A percentile compares a stretch with the other conserved stretches of the same genome.
Evolutionary conservation across 257 asterid genomes (phyloP).

Genomic region (Hygrophila difformis): DNA sequence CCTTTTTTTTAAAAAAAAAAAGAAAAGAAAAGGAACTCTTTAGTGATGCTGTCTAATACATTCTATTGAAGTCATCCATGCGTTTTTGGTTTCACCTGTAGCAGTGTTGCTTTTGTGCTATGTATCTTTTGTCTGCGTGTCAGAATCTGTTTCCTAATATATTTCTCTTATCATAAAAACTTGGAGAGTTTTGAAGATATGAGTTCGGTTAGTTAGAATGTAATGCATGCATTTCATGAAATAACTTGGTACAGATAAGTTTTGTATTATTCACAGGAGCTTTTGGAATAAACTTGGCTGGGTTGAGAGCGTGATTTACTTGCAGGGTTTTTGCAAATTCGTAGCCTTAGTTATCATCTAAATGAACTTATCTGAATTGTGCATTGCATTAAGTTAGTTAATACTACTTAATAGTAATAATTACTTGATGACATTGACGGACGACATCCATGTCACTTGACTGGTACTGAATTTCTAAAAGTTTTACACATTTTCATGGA

Average conservation of each 20-base stretch:
- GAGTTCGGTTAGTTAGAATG: too few relatives aligned
- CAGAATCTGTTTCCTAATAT: background rate
- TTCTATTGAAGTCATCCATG: background rate
- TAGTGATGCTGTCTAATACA: slow-evolving; percentile 1
- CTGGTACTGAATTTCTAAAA: background rate
- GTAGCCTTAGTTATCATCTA: background rate
- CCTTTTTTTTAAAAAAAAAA: background rate
- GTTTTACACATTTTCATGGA: background rate
- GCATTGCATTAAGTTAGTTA: background rate
- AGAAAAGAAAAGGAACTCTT: too few relatives aligned
- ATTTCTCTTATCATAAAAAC: background rate
- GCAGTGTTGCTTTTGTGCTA: too few relatives aligned
- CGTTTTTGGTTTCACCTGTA: slow-evolving; percentile 3
- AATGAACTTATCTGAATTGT: background rate
- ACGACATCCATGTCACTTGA: too few relatives aligned
- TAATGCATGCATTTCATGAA: background rate
- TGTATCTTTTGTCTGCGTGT: too few relatives aligned
- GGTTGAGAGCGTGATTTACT: too few relatives aligned
- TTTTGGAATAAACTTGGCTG: too few relatives aligned
- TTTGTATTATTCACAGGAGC: too few relatives aligned
- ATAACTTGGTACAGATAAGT: background rate
- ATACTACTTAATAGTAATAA: too few relatives aligned
- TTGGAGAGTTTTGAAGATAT: background rate
- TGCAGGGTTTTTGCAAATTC: too few relatives aligned
- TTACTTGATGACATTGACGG: too few relatives aligned